Base-by-base conservation (phyloP, 495 filamentous ascomycete species). In the Cenococcum geophilum region DNA sequence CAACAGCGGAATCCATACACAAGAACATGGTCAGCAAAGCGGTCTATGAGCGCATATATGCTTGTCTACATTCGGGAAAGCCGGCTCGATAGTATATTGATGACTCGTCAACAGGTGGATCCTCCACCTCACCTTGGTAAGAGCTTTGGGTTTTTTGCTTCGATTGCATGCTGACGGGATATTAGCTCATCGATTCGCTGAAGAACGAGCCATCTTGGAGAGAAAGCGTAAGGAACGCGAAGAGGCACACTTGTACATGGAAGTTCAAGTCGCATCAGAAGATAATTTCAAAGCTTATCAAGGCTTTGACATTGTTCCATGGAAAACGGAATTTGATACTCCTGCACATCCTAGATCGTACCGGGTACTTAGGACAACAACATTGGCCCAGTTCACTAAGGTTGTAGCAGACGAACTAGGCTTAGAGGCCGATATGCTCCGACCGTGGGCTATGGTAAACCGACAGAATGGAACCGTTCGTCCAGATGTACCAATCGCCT, bases 401-500 rank as follows among this genome's bases (percentile, higher is more conserved):
- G 75, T 75, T 35, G 78, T 96, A 55, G 92, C 87, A 0, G 76
- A 82, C 21, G 86, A 95, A 55, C 76, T 83, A n/a, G 77, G 75
- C 1, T 42, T 83, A 52, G 82, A 87, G 53, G 76, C 84, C 3
- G 80, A 81, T 45, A 79, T 80, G 35, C 73, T 97, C 21, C 84
- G 93, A 32, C 80, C 96, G 48, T 97, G 93, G 95, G 84, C 88
- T 42, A 96, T 99, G 90, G 95, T 99, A 0, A 97, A 96, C 68
- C 89, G 93, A 10, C 93, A 99, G 69, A 99, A 99, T 71, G 96
- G 96, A 76, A 97, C 93, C 0, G 86, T 87, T 47, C 82, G 93
- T 25, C 93, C 95, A 0, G 93, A 99, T 70, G 83, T 88, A 51
- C 88, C 91, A 4, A 82, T 97, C 52, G 79, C 79, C 61, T 88